Percentiles rank a stretch among this genome's conserved stretches.
phyloP scores from a whole-genome alignment of 495 filamentous ascomycete genomes.

The Beverwykella pulmonaria region DNA sequence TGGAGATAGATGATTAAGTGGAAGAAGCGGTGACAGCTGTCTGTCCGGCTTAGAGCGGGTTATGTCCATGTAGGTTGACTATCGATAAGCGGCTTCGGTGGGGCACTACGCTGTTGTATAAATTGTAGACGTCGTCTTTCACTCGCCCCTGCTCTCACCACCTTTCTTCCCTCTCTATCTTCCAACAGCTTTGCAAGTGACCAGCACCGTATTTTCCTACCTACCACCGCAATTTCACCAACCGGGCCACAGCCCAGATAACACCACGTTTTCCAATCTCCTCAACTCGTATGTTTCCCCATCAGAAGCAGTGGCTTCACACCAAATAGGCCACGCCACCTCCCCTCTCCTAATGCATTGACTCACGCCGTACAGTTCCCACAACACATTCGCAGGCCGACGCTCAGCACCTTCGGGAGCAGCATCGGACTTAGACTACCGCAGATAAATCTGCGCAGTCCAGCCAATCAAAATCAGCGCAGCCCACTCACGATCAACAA shows the following conservation, averaged over 20 bases:
- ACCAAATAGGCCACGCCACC: neutral
- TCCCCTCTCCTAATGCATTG: neutral
- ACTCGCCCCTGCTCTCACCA: neutral
- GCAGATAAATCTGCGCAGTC: constrained; percentile 55
- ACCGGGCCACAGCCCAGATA: constrained; percentile 43
- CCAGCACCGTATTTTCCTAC: neutral
- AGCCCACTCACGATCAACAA: constrained; percentile 4
- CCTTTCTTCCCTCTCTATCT: neutral
- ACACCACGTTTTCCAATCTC: constrained; percentile 89
- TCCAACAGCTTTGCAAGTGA: neutral
- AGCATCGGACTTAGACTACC: constrained; percentile 75
- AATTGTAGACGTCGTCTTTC: constrained; percentile 1
- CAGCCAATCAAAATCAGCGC: constrained; percentile 40
- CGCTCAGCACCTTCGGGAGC: constrained; percentile 87
- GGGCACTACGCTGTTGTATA: constrained; percentile 14
- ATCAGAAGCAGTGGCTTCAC: neutral
- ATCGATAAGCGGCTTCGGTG: constrained; percentile 31
- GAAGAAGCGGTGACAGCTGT: constrained; percentile 31
- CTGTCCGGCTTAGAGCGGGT: neutral
- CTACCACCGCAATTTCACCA: neutral
- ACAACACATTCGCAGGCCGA: constrained; percentile 97
- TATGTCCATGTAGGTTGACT: constrained; percentile 2
- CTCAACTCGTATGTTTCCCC: constrained; percentile 75
- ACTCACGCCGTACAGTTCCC: constrained; percentile 57
- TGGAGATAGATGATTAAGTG: neutral